Evolutionary conservation across 257 asterid genomes (phyloP).

Genomic region (Primulina tabacum): DNA sequence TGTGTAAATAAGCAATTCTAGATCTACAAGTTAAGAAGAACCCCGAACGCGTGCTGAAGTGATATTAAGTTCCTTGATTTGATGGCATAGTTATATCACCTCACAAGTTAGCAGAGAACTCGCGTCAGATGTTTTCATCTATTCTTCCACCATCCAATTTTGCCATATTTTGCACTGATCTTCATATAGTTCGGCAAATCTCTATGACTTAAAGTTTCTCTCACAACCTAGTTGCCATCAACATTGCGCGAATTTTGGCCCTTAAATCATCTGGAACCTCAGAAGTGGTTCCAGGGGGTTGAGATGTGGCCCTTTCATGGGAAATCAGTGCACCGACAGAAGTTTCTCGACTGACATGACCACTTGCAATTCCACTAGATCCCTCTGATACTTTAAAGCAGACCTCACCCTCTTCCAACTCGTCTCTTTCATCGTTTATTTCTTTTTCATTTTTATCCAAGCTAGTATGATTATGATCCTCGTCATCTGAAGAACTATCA

Average conservation of each 20-base stretch:
- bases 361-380: constrained; percentile 35
- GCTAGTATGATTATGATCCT: constrained; percentile 11
- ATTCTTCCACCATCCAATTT: neutral
- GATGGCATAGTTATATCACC: neutral
- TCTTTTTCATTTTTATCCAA: constrained; percentile 24
- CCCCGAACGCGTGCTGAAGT: neutral
- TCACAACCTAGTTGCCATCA: constrained; percentile 38
- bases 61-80: neutral
- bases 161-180: neutral
- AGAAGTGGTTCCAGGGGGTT: constrained; percentile 39
- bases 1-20: neutral
- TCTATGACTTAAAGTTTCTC: neutral
- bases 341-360: constrained; percentile 40
- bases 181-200: no score
- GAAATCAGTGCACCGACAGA: constrained; percentile 29
- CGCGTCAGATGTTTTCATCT: neutral
- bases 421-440: constrained; percentile 33
- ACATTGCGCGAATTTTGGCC: constrained; percentile 70
- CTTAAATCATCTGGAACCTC: constrained; percentile 72
- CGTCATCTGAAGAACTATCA: constrained; percentile 38
- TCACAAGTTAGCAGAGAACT: neutral
- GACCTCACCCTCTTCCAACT: constrained; percentile 82
- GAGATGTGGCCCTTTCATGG: constrained; percentile 41
- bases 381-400: constrained; percentile 46
- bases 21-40: neutral